phyloP scores from a whole-genome alignment of 2,329 filamentous ascomycete species.

The Cyclaneusma minus region DNA sequence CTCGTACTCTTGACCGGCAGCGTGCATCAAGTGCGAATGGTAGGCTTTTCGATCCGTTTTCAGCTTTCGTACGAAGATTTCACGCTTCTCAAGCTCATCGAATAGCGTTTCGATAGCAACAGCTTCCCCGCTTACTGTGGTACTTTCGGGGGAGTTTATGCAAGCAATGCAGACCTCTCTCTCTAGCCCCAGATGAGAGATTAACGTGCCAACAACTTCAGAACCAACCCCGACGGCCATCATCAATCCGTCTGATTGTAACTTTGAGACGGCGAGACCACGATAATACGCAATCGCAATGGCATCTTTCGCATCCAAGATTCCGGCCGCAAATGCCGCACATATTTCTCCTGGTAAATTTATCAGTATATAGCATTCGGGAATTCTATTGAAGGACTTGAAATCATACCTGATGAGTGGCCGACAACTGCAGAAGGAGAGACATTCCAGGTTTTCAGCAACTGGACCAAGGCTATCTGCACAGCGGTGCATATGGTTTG shows the following conservation, averaged over 20 bases:
- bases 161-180: constrained; percentile 9
- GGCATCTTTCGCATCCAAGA: constrained; percentile 12
- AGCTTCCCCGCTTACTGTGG: too few relatives aligned
- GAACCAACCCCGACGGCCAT: constrained; percentile 25
- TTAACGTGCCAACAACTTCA: too few relatives aligned
- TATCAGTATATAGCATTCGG: too few relatives aligned
- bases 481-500: constrained; percentile 11
- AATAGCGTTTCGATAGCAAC: too few relatives aligned
- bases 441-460: constrained; percentile 13
- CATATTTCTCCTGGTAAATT: too few relatives aligned
- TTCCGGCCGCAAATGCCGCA: constrained; percentile 21
- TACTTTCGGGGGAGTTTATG: constrained; percentile 7
- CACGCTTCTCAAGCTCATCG: too few relatives aligned
- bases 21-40: too few relatives aligned
- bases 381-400: too few relatives aligned
- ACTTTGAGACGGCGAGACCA: constrained; percentile 5
- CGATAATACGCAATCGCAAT: constrained; percentile 13
- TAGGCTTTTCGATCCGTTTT: too few relatives aligned
- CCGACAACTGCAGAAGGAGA: constrained; percentile 19
- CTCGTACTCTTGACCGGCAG: constrained; percentile 4
- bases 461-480: constrained; percentile 9
- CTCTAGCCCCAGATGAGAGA: too few relatives aligned
- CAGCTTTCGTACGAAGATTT: too few relatives aligned
- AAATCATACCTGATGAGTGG: constrained; percentile 23
- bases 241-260: constrained; percentile 29